phyloP scores from a whole-genome alignment of 306 rosid species.

The Dalbergia cochinchinensis region DNA sequence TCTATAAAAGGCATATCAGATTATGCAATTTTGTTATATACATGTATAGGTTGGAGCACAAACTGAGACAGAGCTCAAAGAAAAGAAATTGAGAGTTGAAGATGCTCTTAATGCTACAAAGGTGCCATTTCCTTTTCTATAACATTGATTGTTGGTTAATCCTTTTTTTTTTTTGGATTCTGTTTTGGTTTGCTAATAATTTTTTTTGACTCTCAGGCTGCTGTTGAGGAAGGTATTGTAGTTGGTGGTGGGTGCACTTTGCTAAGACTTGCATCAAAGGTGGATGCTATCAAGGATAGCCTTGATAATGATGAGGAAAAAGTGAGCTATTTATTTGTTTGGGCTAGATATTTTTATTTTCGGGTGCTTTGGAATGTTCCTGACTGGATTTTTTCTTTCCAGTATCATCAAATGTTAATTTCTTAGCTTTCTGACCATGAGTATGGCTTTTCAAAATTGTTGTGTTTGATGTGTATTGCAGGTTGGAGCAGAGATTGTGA shows the following conservation, averaged over 20 bases:
- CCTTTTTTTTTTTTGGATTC: neutral
- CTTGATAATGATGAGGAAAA: conserved; percentile 94
- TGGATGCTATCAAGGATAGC: conserved; percentile 80
- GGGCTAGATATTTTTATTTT: neutral
- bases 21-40: neutral
- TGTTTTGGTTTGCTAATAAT: conserved; percentile 17
- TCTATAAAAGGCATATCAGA: neutral
- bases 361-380: conserved; percentile 23
- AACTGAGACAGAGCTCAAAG: conserved; percentile 99
- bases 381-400: neutral
- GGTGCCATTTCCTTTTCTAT: conserved; percentile 53
- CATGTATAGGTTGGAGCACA: conserved; percentile 92
- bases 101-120: conserved; percentile 99
- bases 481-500: conserved; percentile 99
- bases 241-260: conserved; percentile 99
- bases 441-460: neutral
- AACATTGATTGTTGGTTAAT: neutral
- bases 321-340: conserved; percentile 52
- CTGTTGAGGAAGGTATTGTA: conserved; percentile 99
- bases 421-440: conserved; percentile 1
- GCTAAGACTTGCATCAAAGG: conserved; percentile 94
- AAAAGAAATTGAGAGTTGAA: conserved; percentile 96
- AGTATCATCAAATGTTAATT: neutral
- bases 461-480: conserved; percentile 41
- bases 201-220: conserved; percentile 69